A percentile compares a stretch with the other conserved stretches of the same genome.
Conservation (phyloP, 2,329 filamentous ascomycete genomes). For the Zarea fungicola region DNA sequence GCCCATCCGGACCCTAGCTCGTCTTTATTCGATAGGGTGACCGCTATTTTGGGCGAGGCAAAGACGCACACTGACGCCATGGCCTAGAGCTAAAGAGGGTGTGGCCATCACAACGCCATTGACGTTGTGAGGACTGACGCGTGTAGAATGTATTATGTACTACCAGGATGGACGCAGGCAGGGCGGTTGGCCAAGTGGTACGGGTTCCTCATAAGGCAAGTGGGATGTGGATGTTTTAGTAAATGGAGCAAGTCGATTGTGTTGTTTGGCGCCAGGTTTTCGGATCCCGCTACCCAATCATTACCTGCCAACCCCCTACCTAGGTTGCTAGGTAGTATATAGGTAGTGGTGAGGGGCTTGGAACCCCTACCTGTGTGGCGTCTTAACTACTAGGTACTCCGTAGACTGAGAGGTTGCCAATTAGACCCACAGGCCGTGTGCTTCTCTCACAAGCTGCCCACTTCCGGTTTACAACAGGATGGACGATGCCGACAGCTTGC, state of each 20-base stretch:
- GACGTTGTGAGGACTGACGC: not conserved
- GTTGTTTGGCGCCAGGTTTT: no score
- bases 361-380: no score
- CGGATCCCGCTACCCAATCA: no score
- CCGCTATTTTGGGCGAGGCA: conserved; percentile 7
- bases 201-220: not conserved
- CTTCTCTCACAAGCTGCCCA: no score
- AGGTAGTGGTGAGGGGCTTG: no score
- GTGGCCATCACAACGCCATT: conserved; percentile 2
- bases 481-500: no score
- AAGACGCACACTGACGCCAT: conserved; percentile 23
- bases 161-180: not conserved
- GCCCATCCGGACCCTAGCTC: not conserved
- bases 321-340: no score
- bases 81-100: conserved; percentile 1
- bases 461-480: no score
- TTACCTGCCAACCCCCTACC: no score
- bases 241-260: not conserved
- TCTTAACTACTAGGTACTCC: no score
- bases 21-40: conserved; percentile 7
- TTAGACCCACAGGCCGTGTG: no score
- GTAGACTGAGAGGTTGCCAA: no score
- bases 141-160: not conserved
- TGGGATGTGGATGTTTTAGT: not conserved
- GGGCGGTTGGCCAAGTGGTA: conserved; percentile 1